Evolutionary conservation across 805 yeast species (phyloP).

Genomic region (Sugiyamaella marilandica): DNA sequence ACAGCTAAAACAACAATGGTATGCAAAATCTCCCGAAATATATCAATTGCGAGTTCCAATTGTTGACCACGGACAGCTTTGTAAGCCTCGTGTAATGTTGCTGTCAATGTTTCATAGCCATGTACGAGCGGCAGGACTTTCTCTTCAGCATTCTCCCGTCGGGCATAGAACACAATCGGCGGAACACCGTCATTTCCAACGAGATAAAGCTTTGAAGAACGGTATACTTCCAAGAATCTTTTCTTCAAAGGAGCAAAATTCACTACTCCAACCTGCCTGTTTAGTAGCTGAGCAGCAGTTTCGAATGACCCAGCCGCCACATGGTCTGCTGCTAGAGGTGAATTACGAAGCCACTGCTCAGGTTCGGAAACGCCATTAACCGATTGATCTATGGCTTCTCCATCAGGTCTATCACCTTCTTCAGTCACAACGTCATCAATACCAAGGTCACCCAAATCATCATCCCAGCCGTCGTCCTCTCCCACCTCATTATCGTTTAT

Average conservation of each 20-base stretch:
- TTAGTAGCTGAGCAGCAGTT: slow-evolving; percentile 87
- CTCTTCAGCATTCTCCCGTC: slow-evolving; percentile 51
- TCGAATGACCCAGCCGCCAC: slow-evolving; percentile 97
- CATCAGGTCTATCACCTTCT: slow-evolving; percentile 23
- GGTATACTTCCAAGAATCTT: slow-evolving; percentile 80
- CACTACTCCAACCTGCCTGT: slow-evolving; percentile 82
- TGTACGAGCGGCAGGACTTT: slow-evolving; percentile 65
- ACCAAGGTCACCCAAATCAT: slow-evolving; percentile 68
- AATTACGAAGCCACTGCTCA: slow-evolving; percentile 79
- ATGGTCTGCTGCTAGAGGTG: slow-evolving; percentile 85
- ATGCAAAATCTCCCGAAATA: slow-evolving; percentile 77
- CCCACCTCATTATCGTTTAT: slow-evolving; percentile 29
- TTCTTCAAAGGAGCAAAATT: slow-evolving; percentile 82
- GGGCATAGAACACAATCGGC: slow-evolving; percentile 61
- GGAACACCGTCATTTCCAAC: slow-evolving; percentile 73
- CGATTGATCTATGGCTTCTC: slow-evolving; percentile 25
- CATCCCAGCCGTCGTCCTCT: slow-evolving; percentile 61
- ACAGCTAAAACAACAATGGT: slow-evolving; percentile 69
- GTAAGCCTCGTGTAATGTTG: slow-evolving; percentile 67
- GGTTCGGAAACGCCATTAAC: slow-evolving; percentile 53
- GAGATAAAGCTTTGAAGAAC: slow-evolving; percentile 68
- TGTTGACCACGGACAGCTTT: slow-evolving; percentile 78
- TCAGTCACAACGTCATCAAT: slow-evolving; percentile 39
- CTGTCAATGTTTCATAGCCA: slow-evolving; percentile 63
- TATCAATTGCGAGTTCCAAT: slow-evolving; percentile 70